Evolutionary conservation across 805 yeast species (phyloP).

Genomic region (Middelhovenomyces tepae): DNA sequence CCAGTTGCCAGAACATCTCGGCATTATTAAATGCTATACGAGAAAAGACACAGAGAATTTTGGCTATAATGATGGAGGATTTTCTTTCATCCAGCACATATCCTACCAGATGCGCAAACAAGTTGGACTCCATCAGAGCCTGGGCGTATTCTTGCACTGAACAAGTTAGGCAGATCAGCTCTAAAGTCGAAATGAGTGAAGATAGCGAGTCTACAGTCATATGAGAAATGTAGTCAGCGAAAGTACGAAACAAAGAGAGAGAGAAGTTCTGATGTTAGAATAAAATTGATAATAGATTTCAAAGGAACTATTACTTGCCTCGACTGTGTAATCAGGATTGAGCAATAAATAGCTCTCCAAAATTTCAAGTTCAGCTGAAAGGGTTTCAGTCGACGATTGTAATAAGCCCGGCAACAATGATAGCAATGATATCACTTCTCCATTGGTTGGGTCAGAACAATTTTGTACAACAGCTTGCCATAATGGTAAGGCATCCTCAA

Average conservation of each 20-base stretch:
- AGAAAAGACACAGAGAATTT: constrained; percentile 16
- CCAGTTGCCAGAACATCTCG: constrained; percentile 14
- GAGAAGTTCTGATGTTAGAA: constrained; percentile 8
- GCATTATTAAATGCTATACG: constrained; percentile 20
- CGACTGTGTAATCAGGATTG: constrained; percentile 16
- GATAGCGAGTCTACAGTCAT: constrained; percentile 15
- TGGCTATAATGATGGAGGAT: constrained; percentile 25
- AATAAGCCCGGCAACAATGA: constrained; percentile 44
- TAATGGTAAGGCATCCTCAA: constrained; percentile 81
- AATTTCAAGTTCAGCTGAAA: constrained; percentile 24
- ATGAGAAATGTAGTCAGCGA: constrained; percentile 19
- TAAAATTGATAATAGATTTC: constrained; percentile 8
- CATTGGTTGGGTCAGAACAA: constrained; percentile 38
- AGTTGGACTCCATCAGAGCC: constrained; percentile 20
- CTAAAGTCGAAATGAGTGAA: constrained; percentile 10
- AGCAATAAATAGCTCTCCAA: constrained; percentile 28
- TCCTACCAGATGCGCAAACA: constrained; percentile 19
- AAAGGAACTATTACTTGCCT: constrained; percentile 6
- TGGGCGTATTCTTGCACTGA: constrained; percentile 15
- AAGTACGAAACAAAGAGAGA: constrained; percentile 15
- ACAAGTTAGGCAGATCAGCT: constrained; percentile 12
- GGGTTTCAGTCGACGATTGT: constrained; percentile 46
- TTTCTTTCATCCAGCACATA: constrained; percentile 26
- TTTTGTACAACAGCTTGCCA: constrained; percentile 68
- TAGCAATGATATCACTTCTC: constrained; percentile 36